Evolutionary conservation across 2,329 filamentous ascomycete species (phyloP), one percentile per base, ranked within the genome.

Genomic region (Sporothrix pallida): DNA sequence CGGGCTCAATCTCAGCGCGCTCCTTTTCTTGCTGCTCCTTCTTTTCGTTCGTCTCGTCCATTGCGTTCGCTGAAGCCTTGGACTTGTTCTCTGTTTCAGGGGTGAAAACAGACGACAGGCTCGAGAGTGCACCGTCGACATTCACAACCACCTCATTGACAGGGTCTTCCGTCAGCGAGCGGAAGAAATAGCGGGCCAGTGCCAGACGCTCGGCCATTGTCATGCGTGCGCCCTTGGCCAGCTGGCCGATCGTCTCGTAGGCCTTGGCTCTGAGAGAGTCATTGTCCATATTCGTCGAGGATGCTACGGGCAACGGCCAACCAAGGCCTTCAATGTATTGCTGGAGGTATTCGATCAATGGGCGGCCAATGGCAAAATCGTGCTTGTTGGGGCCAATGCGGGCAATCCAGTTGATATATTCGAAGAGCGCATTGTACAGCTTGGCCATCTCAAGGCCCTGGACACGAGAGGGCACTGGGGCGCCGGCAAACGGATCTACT

Each of bases 201-300:
- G 84, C 76, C 46, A 87, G 73, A 1, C 72, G 72, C 86, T 87
- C 84, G 54, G 82, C 82, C 13, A 89, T 78, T 3, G 90, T 83
- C 77, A 89, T 87, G 2, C 86, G 82, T 3, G 91, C 88, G 3
- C 88, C 89, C 76, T 90, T 89, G 72, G 92, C 90, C 31, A 98
- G 82, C 15, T 96, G 87, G 0, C 95, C 96, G 54, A 98, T 93
- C 0, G 93, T 94, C 80, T 98, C 95, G 81, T 98, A 98, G 1
- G 92, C 94, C 79, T 92, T 91, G 6, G 91, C 91, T 56, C 95
- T 90, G 60, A 97, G 85, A 3, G 88, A 87, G 72, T 91, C 84
- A 72, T 91, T 89, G 67, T 91, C 89, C 13, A 81, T 80, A 7
- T 79, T 74, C 0, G 78, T 74, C 70, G 86, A 80, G 76, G 89